Conservation (phyloP, 2,329 filamentous ascomycete species). For the Endoconidiophora polonica region DNA sequence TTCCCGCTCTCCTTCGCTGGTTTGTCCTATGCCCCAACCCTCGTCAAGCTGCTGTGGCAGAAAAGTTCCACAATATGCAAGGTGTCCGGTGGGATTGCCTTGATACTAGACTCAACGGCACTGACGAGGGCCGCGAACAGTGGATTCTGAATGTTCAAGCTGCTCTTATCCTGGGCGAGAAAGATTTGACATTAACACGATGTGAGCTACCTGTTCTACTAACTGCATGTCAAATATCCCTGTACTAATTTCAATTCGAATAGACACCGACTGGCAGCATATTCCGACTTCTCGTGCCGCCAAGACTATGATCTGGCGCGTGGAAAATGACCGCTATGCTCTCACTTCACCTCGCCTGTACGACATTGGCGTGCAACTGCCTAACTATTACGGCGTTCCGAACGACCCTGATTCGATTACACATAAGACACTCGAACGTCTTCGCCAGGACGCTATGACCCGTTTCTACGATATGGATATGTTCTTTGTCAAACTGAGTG, state of each 20-base stretch:
- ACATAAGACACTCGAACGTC: slow-evolving; percentile 27
- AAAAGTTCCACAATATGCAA: slow-evolving; percentile 38
- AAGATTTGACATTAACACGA: slow-evolving; percentile 41
- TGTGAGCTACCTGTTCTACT: slow-evolving; percentile 27
- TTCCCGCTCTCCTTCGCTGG: slow-evolving; percentile 46
- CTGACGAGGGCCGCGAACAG: slow-evolving; percentile 41
- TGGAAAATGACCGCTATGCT: slow-evolving; percentile 39
- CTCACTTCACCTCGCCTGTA: slow-evolving; percentile 33
- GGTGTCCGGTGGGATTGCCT: slow-evolving; percentile 50
- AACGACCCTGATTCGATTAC: slow-evolving; percentile 28
- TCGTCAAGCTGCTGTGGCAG: slow-evolving; percentile 32
- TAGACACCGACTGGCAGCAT: slow-evolving; percentile 43
- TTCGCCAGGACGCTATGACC: slow-evolving; percentile 33
- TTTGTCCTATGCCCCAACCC: slow-evolving; percentile 36
- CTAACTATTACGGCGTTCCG: slow-evolving; percentile 31
- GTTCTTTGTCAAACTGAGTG: slow-evolving; percentile 51
- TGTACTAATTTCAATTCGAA: neutral
- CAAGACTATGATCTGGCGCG: slow-evolving; percentile 42
- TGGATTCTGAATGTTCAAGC: slow-evolving; percentile 51
- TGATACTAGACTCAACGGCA: slow-evolving; percentile 33
- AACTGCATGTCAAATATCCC: neutral
- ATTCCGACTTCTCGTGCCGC: slow-evolving; percentile 35
- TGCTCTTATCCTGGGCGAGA: slow-evolving; percentile 46
- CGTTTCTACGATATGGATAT: slow-evolving; percentile 41
- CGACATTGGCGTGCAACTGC: slow-evolving; percentile 36